phyloP scores from a whole-genome alignment of 345 rosid genomes.

The Eucalyptus erythrocorys region DNA sequence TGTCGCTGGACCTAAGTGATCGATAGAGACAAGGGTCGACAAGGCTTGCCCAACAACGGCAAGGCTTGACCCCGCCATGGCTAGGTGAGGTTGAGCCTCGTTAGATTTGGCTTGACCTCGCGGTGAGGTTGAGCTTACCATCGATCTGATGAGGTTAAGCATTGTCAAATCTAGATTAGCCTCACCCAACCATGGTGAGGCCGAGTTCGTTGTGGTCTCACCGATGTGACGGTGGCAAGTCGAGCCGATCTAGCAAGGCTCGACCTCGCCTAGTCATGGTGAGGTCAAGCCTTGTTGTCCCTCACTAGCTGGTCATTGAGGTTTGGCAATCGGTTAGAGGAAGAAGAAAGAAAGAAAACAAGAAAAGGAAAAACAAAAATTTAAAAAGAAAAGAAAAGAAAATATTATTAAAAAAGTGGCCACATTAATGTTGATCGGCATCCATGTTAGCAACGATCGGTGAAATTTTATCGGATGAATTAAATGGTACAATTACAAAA shows the following conservation, averaged over 20 bases:
- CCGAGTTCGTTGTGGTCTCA: accelerated
- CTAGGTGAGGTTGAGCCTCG: accelerated
- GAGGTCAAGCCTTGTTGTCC: no score
- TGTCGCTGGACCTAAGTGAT: accelerated
- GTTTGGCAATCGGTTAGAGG: accelerated
- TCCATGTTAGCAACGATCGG: accelerated
- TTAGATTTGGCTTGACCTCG: accelerated
- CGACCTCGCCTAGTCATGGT: accelerated
- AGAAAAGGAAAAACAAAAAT: accelerated
- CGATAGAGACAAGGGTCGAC: accelerated
- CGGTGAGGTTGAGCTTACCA: accelerated
- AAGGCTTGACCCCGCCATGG: no score
- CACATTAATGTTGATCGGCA: accelerated
- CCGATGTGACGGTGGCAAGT: accelerated
- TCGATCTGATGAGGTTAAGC: accelerated
- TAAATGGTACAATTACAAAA: accelerated
- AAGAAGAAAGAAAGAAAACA: no score
- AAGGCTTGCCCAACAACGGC: accelerated
- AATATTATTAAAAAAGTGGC: accelerated
- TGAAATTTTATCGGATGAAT: no score
- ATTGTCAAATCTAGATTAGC: no score
- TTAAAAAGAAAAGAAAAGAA: no score
- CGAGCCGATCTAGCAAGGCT: accelerated
- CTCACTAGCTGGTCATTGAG: no score
- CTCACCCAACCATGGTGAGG: accelerated